Conservation (phyloP, 164 flowering plant species). For the Platanus orientalis region DNA sequence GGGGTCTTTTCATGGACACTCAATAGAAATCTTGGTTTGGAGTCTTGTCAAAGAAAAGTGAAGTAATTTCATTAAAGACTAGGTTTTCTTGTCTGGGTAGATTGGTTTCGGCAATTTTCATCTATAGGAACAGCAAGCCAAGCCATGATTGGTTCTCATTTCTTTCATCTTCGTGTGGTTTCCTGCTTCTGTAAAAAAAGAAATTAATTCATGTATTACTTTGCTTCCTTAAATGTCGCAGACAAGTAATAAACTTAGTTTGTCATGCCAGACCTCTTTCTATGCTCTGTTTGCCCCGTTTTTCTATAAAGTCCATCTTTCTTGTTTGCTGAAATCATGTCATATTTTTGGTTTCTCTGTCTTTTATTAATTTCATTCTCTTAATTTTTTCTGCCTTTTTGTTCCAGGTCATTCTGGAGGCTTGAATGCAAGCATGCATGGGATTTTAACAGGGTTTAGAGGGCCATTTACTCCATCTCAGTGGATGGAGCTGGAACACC, state of each 20-base stretch:
- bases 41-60: no score
- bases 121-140: no score
- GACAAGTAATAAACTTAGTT: not conserved
- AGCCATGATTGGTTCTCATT: not conserved
- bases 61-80: no score
- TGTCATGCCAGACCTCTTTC: slow-evolving; percentile 9
- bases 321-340: not conserved
- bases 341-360: slow-evolving; percentile 3
- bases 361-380: slow-evolving; percentile 1
- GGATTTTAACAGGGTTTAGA: slow-evolving; percentile 47
- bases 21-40: no score
- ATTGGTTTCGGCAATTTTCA: no score
- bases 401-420: slow-evolving; percentile 46
- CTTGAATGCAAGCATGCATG: slow-evolving; percentile 42
- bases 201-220: slow-evolving; percentile 10
- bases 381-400: slow-evolving; percentile 3
- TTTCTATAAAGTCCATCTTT: not conserved
- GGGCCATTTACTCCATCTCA: slow-evolving; percentile 86
- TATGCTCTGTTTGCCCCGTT: not conserved
- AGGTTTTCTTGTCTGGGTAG: no score
- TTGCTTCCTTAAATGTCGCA: slow-evolving; percentile 20
- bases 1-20: no score
- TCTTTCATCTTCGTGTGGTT: not conserved
- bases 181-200: not conserved
- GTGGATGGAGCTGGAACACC: slow-evolving; percentile 91